Base-by-base conservation (phyloP, 202 grass and related monocot genomes). In the Schoenoplectus tabernaemontani region DNA sequence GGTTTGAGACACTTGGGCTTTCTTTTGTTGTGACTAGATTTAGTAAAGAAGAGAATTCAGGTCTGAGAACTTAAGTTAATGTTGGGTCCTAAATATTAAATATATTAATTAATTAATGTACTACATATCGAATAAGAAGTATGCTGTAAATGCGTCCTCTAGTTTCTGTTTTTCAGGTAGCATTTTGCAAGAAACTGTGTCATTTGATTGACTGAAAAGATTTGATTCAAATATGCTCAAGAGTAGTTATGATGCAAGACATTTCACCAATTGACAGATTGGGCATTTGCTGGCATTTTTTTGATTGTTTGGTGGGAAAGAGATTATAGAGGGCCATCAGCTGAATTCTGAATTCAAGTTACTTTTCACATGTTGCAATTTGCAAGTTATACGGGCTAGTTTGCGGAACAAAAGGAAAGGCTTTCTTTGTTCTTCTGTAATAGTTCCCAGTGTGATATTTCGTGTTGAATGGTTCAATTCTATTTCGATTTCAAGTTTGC, bases 231-330 rank as follows among this genome's bases (percentile, higher is more conserved):
- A 50, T 72, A 17, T 72, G 68, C 44, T 72, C 4, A 78, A 78
- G 3, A 59, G 53, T 78, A 5, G 68, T 73, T 73, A 50, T 16
- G 50, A 59, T 23, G 57, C 75, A 43, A 39, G 75, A 78, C 75
- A 41, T 78, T 39, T 78, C 75, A 78, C 53, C 53, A 59, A 78
- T 78, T 78, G 48, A 79, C 23, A 71, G 76, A 61, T 79, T 46
- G 76, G 4, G 50, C 26, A 22, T 77, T 59, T 77, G 50, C 53
- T 37, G 26, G 22, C 34, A 78, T 8, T 59, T 59, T 41, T 78
- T 30, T 37, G 53, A 33, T 54, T 23, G 38, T 9, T 79, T 79
- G 77, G 77, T 79, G 57, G 57, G 5, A 79, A 46, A 61, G 12
- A 44, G 57, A 60, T 15, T 41, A 24, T 23, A 34, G 50, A 57